A percentile compares a stretch with the other conserved stretches of the same genome.
These are phyloP conservation scores for Talaromyces funiculosus DNA, from an alignment of 2,329 filamentous ascomycete genomes.

Conservation along the genomic window DNA sequence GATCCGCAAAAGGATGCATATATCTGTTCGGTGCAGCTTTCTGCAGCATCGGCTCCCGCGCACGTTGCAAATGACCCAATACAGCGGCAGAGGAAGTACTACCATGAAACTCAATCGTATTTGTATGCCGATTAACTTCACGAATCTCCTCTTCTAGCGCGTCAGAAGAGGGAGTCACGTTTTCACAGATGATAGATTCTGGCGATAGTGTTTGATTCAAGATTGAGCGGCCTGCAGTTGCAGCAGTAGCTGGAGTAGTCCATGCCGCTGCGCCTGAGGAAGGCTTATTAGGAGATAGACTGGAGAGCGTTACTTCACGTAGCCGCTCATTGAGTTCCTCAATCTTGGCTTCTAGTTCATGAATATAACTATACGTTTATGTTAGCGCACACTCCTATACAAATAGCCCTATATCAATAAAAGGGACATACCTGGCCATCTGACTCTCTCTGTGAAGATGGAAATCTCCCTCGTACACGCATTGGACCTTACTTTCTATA, in stretches of 20 bases:
- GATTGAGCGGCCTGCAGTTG: not conserved
- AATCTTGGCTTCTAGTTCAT: conserved; percentile 31
- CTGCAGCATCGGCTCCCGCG: conserved; percentile 17
- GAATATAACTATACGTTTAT: conserved; percentile 25
- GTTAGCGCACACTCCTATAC: not conserved
- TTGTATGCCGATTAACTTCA: conserved; percentile 43
- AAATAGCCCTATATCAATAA: not conserved
- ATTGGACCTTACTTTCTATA: not conserved
- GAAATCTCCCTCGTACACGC: not conserved
- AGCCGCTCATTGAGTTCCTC: conserved; percentile 27
- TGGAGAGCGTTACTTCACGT: conserved; percentile 12
- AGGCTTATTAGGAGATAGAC: conserved; percentile 13
- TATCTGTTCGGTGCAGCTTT: not conserved
- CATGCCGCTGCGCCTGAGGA: not conserved
- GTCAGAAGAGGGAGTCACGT: conserved; percentile 22
- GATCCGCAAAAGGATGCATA: not conserved
- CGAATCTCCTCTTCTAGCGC: conserved; percentile 35
- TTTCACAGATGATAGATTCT: not conserved
- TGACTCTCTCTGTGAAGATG: not conserved
- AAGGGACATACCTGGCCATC: not conserved
- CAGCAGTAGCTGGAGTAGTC: not conserved
- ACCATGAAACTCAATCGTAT: conserved; percentile 45
- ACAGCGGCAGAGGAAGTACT: conserved; percentile 45
- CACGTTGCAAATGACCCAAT: conserved; percentile 38
- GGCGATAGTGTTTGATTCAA: not conserved